phyloP scores from a whole-genome alignment of 2,329 filamentous ascomycete genomes.

The Xylaria sp. region DNA sequence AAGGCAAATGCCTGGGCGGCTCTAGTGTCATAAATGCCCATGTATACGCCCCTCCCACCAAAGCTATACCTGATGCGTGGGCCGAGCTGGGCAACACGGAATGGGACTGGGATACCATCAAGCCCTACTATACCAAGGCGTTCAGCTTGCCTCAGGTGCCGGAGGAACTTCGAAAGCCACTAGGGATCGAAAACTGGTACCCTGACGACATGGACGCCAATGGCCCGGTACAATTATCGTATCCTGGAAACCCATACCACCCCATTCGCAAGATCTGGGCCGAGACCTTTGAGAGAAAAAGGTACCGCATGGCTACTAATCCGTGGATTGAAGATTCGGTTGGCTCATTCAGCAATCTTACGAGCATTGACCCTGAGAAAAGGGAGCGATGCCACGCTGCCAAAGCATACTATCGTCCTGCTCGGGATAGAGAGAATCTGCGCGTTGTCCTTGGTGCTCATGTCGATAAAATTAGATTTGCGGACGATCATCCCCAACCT shows the following conservation, averaged over 20 bases:
- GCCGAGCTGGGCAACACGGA: conserved; percentile 39
- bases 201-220: conserved; percentile 1
- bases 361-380: conserved; percentile 35
- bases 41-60: conserved; percentile 37
- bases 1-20: conserved; percentile 42
- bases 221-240: conserved; percentile 37
- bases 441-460: conserved; percentile 28
- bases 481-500: not conserved
- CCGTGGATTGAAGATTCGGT: conserved; percentile 33
- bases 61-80: conserved; percentile 38
- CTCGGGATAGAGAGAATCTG: conserved; percentile 37
- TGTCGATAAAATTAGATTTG: conserved; percentile 38
- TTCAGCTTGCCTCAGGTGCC: conserved; percentile 33
- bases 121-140: conserved; percentile 36
- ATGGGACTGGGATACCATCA: conserved; percentile 39
- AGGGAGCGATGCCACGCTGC: conserved; percentile 38
- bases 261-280: conserved; percentile 37
- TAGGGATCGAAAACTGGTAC: conserved; percentile 31
- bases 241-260: conserved; percentile 27
- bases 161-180: conserved; percentile 12
- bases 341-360: conserved; percentile 39
- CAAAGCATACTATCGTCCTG: conserved; percentile 35
- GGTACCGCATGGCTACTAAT: conserved; percentile 23
- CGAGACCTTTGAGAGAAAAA: conserved; percentile 27
- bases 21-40: conserved; percentile 43